Base-by-base conservation (phyloP, 768 basidiomycete genomes). In the Kwoniella europaea region DNA sequence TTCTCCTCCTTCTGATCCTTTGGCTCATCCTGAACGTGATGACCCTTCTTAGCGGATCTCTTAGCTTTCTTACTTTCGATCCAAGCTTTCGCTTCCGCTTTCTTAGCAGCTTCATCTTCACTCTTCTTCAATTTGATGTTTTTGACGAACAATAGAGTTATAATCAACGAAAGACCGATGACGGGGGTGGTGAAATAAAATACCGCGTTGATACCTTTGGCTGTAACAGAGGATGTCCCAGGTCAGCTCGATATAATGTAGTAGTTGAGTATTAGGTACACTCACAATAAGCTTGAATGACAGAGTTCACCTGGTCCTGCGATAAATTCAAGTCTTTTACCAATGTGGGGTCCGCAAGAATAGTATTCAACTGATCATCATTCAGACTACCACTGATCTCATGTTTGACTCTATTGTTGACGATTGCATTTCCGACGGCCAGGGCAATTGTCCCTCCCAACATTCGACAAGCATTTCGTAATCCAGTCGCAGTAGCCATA, bases 401-500 rank as follows among this genome's bases (percentile, higher is more conserved):
- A 10, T 18, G 12, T 50, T 55, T 64, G 20, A 80, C 80, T 4
- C 74, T 58, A 61, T 82, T 79, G 53, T 75, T 81, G 58, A 82
- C 65, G 27, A 82, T 76, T 4, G 79, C 63, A 7, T 68, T 69
- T 1, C 74, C 75, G 9, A 73, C 84, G 1, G 91, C 89, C 1
- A 92, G 86, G 4, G 88, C 86, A 2, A 93, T 76, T 0, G 91
- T 89, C 18, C 91, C 91, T 20, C 91, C 91, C 3, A 92, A 84
- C 65, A 89, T 84, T 16, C 91, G 87, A 60, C 91, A 85, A 73
- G 92, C 91, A 52, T 64, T 68, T 63, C 67, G 61, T 0, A 88
- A 65, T 1, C 81, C 89, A 0, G 91, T 92, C 0, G 91, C 90
- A 10, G 91, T 89, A 1, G 90, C 89, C 90, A 92, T 91, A 71